Percentiles rank a stretch among this genome's conserved stretches.
Evolutionary conservation across 2,329 filamentous ascomycete genomes (phyloP).

Genomic region (Hypoxylon sp.): DNA sequence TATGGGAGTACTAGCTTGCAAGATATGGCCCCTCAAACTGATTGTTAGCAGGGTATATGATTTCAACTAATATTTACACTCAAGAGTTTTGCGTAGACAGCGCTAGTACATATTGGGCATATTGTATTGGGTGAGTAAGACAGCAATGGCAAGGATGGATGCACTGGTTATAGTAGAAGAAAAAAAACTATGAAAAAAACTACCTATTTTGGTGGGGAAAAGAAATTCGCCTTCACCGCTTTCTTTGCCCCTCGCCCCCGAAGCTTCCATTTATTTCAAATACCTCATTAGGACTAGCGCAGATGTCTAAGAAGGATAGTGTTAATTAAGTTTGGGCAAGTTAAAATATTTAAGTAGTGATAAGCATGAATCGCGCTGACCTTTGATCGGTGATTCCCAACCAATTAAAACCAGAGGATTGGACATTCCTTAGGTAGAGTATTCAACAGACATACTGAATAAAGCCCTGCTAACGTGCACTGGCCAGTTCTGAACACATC

Average conservation of each 20-base stretch:
- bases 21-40: no score
- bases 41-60: no score
- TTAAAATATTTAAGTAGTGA: slow-evolving; percentile 5
- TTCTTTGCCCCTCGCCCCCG: slow-evolving; percentile 14
- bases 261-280: neutral
- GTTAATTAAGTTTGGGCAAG: no score
- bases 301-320: neutral
- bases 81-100: slow-evolving; percentile 1
- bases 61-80: no score
- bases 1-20: no score
- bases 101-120: no score
- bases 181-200: neutral
- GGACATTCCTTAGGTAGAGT: slow-evolving; percentile 6
- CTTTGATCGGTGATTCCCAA: neutral
- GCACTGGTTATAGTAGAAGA: no score
- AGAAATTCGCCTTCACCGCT: slow-evolving; percentile 22
- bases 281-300: slow-evolving; percentile 15
- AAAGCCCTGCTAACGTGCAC: neutral
- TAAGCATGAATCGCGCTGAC: slow-evolving; percentile 23
- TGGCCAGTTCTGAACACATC: neutral
- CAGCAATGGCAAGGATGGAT: no score
- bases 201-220: neutral
- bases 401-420: slow-evolving; percentile 12
- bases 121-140: neutral
- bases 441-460: neutral